A percentile compares a stretch with the other conserved stretches of the same genome.
Conservation (phyloP, 2,329 filamentous ascomycete species). For the Penicillium sp. region DNA sequence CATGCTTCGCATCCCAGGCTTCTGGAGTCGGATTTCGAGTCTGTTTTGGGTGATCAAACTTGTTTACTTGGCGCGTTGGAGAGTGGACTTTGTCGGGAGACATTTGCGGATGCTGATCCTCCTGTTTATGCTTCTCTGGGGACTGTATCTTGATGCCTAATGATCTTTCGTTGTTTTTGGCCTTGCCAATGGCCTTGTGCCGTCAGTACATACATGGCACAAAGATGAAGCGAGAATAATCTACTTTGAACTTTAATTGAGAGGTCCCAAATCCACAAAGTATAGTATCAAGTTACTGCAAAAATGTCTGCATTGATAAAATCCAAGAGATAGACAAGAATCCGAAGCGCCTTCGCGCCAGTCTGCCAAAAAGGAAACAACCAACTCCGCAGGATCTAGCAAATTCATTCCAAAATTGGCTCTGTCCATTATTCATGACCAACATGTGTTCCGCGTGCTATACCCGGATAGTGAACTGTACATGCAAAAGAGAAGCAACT, state of each 20-base stretch:
- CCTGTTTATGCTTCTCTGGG: not conserved
- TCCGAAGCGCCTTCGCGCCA: slow-evolving; percentile 9
- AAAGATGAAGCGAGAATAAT: not conserved
- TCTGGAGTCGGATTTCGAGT: not conserved
- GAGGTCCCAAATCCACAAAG: not conserved
- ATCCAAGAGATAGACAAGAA: slow-evolving; percentile 1
- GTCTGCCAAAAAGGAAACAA: slow-evolving; percentile 16
- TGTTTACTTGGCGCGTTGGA: not conserved
- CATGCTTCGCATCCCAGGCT: not conserved
- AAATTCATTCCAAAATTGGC: slow-evolving; percentile 5
- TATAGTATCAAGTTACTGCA: not conserved
- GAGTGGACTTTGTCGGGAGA: not conserved
- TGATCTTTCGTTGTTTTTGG: not conserved
- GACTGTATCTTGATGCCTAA: not conserved
- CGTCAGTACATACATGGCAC: not conserved
- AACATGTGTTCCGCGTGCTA: slow-evolving; percentile 11
- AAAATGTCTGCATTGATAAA: slow-evolving; percentile 3
- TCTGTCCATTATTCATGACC: slow-evolving; percentile 21
- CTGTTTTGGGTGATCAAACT: not conserved
- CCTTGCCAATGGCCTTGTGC: no score
- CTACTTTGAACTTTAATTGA: not conserved
- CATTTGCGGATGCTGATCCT: not conserved
- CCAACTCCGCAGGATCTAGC: slow-evolving; percentile 20
- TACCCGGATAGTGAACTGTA: slow-evolving; percentile 13
- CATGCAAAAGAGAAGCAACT: slow-evolving; percentile 14